phyloP scores from a whole-genome alignment of 306 rosid genomes.

The Dryas octopetala region DNA sequence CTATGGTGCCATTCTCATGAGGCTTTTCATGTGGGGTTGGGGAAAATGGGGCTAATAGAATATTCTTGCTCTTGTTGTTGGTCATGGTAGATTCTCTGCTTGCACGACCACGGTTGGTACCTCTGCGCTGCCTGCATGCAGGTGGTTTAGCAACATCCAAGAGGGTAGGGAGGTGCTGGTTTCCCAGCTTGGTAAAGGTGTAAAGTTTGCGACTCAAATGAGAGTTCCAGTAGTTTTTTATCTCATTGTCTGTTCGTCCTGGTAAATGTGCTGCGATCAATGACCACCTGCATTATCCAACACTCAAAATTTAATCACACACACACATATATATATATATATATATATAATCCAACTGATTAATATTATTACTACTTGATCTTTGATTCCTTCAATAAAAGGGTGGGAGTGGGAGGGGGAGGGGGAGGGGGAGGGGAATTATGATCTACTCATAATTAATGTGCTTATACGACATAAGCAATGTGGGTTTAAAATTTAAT shows the following conservation, averaged over 20 bases:
- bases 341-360: too few relatives aligned
- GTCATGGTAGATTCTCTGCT: conserved; percentile 25
- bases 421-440: too few relatives aligned
- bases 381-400: too few relatives aligned
- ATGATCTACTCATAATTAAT: too few relatives aligned
- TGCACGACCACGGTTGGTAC: background rate
- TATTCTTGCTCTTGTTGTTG: conserved; percentile 23
- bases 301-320: background rate
- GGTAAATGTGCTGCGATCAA: conserved; percentile 73
- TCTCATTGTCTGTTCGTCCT: conserved; percentile 82
- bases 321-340: too few relatives aligned
- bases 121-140: too few relatives aligned
- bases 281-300: conserved; percentile 64
- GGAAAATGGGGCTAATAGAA: background rate
- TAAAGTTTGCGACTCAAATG: conserved; percentile 67
- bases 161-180: conserved; percentile 30
- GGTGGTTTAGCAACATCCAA: background rate
- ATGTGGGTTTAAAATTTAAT: too few relatives aligned
- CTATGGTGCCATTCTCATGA: background rate
- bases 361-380: background rate
- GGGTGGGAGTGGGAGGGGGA: too few relatives aligned
- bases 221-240: conserved; percentile 89
- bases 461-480: too few relatives aligned
- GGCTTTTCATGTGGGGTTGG: background rate
- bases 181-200: conserved; percentile 51